These are phyloP conservation scores for Multifurca ochricompacta DNA, from an alignment of 768 basidiomycete genomes.

Conservation along the genomic window DNA sequence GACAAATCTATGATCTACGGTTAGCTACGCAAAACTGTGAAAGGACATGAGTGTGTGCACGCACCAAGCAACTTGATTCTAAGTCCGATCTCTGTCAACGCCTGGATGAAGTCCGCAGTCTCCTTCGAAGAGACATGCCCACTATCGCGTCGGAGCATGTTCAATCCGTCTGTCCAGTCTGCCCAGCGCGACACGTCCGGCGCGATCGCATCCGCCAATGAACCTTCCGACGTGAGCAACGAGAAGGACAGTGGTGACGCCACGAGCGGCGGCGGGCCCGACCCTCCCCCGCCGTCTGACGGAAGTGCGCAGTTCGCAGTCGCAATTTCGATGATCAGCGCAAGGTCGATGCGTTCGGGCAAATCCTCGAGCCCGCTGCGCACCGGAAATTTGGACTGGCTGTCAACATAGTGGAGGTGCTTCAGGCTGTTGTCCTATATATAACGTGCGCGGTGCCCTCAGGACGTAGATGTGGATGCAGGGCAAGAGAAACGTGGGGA, in stretches of 20 bases:
- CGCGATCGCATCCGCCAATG: constrained; percentile 30
- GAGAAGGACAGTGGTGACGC: constrained; percentile 25
- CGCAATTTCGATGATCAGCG: constrained; percentile 70
- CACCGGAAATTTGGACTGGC: constrained; percentile 68
- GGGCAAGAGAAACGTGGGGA: neutral
- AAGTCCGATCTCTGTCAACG: constrained; percentile 83
- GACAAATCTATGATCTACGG: constrained; percentile 60
- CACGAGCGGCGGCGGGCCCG: constrained; percentile 24
- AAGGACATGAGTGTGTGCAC: constrained; percentile 24
- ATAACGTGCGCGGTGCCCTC: neutral
- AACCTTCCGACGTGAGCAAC: constrained; percentile 27
- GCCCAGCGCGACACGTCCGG: constrained; percentile 67
- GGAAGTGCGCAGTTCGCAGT: constrained; percentile 66
- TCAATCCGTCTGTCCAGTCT: constrained; percentile 92
- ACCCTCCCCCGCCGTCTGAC: constrained; percentile 39
- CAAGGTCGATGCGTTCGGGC: constrained; percentile 77
- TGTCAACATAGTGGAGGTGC: constrained; percentile 82
- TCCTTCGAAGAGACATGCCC: constrained; percentile 80
- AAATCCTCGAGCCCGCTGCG: constrained; percentile 81
- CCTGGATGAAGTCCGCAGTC: constrained; percentile 79
- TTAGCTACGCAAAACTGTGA: no score
- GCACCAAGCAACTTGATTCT: constrained; percentile 84
- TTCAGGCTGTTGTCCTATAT: constrained; percentile 66
- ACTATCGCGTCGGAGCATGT: constrained; percentile 75
- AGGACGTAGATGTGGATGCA: neutral